These are phyloP conservation scores for Termitomyces sp. DNA, from an alignment of 768 basidiomycete species.

Conservation along the genomic window DNA sequence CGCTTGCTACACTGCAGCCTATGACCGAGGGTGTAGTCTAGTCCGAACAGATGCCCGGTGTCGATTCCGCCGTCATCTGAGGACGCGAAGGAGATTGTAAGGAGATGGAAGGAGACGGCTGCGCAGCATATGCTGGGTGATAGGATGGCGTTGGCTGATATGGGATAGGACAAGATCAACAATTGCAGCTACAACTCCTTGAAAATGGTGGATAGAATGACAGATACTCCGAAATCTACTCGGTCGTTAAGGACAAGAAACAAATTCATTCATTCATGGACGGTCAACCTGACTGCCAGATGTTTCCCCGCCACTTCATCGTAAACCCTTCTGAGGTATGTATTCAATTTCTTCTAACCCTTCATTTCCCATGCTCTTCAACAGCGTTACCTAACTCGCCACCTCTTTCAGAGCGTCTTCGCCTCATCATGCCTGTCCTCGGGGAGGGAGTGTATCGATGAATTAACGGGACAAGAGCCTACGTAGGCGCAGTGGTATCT, in stretches of 20 bases:
- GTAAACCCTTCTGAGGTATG: slow-evolving; percentile 82
- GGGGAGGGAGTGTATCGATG: no score
- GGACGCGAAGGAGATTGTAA: slow-evolving; percentile 37
- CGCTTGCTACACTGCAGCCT: slow-evolving; percentile 53
- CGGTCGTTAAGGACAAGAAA: slow-evolving; percentile 88
- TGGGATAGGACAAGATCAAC: slow-evolving; percentile 93
- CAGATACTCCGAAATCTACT: slow-evolving; percentile 91
- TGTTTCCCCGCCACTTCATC: slow-evolving; percentile 84
- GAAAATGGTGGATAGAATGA: slow-evolving; percentile 54
- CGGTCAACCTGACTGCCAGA: slow-evolving; percentile 66
- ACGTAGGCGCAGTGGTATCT: no score
- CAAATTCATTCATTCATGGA: slow-evolving; percentile 75
- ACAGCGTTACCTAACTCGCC: no score
- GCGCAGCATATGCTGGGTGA: slow-evolving; percentile 76
- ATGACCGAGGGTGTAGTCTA: slow-evolving; percentile 45
- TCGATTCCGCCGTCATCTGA: slow-evolving; percentile 62
- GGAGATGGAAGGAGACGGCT: slow-evolving; percentile 78
- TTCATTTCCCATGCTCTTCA: no score
- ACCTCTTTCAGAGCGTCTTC: slow-evolving; percentile 87
- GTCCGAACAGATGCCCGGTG: slow-evolving; percentile 51
- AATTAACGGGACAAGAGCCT: no score
- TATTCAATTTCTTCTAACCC: no score
- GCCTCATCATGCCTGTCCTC: slow-evolving; percentile 81
- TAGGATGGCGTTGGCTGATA: slow-evolving; percentile 56
- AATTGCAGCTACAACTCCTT: slow-evolving; percentile 64